Percentiles rank a stretch among this genome's conserved stretches.
Conservation (phyloP, 2,329 filamentous ascomycete genomes). For the Pseudogymnoascus sp. region DNA sequence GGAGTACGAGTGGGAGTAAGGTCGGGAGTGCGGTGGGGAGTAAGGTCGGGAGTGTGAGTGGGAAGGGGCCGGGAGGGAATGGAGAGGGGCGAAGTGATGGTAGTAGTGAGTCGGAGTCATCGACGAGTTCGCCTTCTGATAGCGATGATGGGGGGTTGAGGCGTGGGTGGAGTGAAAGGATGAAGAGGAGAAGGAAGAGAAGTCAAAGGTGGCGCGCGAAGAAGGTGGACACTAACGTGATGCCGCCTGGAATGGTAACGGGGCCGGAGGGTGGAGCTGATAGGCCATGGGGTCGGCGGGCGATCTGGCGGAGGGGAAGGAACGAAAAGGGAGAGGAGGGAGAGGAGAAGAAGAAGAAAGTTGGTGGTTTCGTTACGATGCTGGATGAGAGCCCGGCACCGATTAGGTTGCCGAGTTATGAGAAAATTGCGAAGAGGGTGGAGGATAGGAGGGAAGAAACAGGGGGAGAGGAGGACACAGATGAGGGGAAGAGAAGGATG, state of each 20-base stretch:
- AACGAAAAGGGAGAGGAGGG: background rate
- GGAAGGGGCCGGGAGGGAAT: background rate
- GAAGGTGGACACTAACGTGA: background rate
- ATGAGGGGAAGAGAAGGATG: background rate
- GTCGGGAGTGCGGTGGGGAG: background rate
- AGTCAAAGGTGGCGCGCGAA: background rate
- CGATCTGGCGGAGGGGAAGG: background rate
- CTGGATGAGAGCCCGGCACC: background rate
- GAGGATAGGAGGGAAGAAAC: background rate
- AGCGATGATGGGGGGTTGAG: background rate
- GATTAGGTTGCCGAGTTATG: background rate
- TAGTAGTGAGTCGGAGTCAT: background rate
- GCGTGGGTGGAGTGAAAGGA: background rate
- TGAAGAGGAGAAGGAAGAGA: background rate
- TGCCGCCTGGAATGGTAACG: background rate
- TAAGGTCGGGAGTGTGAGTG: background rate
- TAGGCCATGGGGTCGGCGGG: background rate
- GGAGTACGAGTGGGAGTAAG: background rate
- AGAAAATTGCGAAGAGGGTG: background rate
- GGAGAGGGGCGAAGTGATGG: background rate
- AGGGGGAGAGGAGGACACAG: background rate
- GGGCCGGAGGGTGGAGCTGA: background rate
- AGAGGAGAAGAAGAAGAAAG: background rate
- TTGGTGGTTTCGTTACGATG: background rate
- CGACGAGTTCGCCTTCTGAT: background rate